phyloP scores from a whole-genome alignment of 2,329 filamentous ascomycete species.

The Hypocrella siamensis region DNA sequence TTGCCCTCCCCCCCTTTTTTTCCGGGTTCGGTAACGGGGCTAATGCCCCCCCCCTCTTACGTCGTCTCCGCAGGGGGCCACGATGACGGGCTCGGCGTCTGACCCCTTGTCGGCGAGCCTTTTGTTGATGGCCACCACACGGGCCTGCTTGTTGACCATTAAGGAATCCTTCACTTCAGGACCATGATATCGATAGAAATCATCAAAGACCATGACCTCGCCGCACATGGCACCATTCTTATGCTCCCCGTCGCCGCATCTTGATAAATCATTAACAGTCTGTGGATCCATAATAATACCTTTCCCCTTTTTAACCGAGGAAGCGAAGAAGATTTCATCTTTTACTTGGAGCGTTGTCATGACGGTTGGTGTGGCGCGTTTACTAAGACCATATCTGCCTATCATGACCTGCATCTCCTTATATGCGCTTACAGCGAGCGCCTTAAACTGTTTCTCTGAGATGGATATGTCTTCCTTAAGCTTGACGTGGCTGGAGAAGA shows the following conservation, averaged over 20 bases:
- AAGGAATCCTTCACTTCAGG: not conserved
- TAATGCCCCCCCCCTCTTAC: not conserved
- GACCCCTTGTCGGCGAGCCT: too few relatives aligned
- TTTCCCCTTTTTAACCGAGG: not conserved
- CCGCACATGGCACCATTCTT: not conserved
- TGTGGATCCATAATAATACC: too few relatives aligned
- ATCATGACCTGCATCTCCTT: not conserved
- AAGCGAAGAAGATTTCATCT: not conserved
- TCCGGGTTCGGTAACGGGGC: too few relatives aligned
- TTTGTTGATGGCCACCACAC: not conserved
- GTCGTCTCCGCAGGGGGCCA: not conserved
- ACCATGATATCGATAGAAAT: not conserved
- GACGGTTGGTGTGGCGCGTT: not conserved
- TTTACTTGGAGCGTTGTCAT: not conserved
- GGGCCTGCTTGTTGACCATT: not conserved
- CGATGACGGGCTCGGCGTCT: not conserved
- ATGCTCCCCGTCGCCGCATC: not conserved
- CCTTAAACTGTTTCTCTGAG: not conserved
- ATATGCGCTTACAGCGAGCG: not conserved
- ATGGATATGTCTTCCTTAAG: not conserved
- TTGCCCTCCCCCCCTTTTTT: too few relatives aligned
- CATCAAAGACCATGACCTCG: not conserved
- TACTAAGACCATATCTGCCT: not conserved
- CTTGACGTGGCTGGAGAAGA: not conserved
- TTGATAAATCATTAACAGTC: too few relatives aligned